These are phyloP conservation scores for Mycena belliarum DNA, from an alignment of 768 basidiomycete species.

Conservation along the genomic window DNA sequence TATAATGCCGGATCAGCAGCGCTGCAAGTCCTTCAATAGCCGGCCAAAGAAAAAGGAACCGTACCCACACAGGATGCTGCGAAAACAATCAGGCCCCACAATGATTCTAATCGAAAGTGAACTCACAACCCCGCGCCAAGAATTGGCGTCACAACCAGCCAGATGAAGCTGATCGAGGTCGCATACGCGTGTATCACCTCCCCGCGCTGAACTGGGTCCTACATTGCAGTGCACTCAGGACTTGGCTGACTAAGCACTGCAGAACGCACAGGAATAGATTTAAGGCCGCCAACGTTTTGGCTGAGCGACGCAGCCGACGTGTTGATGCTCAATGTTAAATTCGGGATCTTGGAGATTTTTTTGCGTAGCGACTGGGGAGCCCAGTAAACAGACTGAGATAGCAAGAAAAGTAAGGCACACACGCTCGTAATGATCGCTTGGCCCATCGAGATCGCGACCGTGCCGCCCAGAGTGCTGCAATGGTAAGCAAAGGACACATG, in stretches of 20 bases:
- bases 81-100: too few relatives aligned
- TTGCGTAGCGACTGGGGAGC: conserved; percentile 34
- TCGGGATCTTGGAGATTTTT: conserved; percentile 40
- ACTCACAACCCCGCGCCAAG: conserved; percentile 40
- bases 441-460: conserved; percentile 72
- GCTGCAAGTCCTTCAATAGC: conserved; percentile 32
- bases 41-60: conserved; percentile 2
- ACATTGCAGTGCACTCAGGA: neutral
- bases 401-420: conserved; percentile 18
- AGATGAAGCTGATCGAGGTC: conserved; percentile 60
- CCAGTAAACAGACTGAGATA: neutral
- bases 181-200: conserved; percentile 64
- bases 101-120: too few relatives aligned
- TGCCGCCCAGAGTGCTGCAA: conserved; percentile 59
- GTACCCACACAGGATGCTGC: conserved; percentile 30
- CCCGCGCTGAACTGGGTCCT: conserved; percentile 49
- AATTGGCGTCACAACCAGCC: conserved; percentile 65
- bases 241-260: neutral
- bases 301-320: conserved; percentile 45
- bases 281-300: conserved; percentile 46
- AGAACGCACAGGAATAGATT: conserved; percentile 34
- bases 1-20: conserved; percentile 60
- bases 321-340: conserved; percentile 34
- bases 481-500: neutral
- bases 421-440: conserved; percentile 70